A percentile compares a stretch with the other conserved stretches of the same genome.
Evolutionary conservation across 768 basidiomycete species (phyloP).

Genomic region (Punctularia strigosozonata): DNA sequence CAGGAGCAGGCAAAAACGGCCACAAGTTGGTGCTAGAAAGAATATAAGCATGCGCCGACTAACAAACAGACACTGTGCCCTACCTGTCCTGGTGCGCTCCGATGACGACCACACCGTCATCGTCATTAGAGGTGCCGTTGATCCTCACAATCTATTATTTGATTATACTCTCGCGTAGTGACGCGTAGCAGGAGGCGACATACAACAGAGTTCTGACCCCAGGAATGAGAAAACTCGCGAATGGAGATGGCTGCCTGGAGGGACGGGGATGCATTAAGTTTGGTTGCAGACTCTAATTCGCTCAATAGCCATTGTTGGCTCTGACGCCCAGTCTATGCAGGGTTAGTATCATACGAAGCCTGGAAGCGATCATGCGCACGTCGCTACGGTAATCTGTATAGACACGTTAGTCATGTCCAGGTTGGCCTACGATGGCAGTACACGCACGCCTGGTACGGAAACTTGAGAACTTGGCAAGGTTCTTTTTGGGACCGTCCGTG

Average conservation of each 20-base stretch:
- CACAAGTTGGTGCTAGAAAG: conserved; percentile 53
- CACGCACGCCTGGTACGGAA: conserved; percentile 64
- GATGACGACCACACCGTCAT: conserved; percentile 57
- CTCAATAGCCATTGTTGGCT: conserved; percentile 76
- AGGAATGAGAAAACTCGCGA: conserved; percentile 64
- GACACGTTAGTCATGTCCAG: conserved; percentile 12
- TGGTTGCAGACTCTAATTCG: too few species aligned
- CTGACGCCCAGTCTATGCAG: conserved; percentile 53
- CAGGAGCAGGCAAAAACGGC: conserved; percentile 71
- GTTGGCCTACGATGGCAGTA: conserved; percentile 3
- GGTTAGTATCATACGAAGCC: conserved; percentile 9
- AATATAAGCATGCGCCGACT: conserved; percentile 4
- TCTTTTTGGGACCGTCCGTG: conserved; percentile 48
- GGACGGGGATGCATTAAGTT: conserved; percentile 43
- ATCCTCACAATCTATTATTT: conserved; percentile 56
- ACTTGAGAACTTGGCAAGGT: conserved; percentile 54
- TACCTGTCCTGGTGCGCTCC: conserved; percentile 81
- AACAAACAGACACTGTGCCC: conserved; percentile 4
- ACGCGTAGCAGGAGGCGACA: conserved; percentile 18
- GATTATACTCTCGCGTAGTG: not conserved
- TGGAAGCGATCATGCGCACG: conserved; percentile 26
- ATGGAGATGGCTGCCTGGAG: conserved; percentile 49
- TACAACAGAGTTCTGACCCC: conserved; percentile 79
- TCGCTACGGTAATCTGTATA: conserved; percentile 60
- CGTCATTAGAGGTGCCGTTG: conserved; percentile 51